Conservation (phyloP, 2,329 filamentous ascomycete species). For the Achaetomium macrosporum region DNA sequence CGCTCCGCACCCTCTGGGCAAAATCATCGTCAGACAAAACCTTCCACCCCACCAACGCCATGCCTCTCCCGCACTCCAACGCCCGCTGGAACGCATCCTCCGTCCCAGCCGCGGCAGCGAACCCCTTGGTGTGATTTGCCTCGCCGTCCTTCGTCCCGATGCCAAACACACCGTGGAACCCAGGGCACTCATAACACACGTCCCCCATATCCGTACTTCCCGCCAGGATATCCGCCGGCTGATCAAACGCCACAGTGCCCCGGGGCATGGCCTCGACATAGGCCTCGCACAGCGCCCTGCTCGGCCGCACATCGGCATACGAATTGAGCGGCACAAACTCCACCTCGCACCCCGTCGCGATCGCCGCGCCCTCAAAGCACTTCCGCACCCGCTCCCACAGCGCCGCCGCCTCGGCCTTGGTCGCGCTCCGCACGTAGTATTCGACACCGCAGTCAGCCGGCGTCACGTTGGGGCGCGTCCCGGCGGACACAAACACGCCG, state of each 20-base stretch:
- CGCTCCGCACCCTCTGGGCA: slow-evolving; percentile 65
- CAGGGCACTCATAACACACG: slow-evolving; percentile 39
- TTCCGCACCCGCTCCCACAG: slow-evolving; percentile 29
- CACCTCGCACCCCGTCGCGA: slow-evolving; percentile 32
- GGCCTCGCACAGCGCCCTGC: slow-evolving; percentile 21
- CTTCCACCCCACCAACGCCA: slow-evolving; percentile 30
- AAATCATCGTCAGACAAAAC: slow-evolving; percentile 66
- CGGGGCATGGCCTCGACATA: slow-evolving; percentile 28
- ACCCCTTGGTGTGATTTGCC: slow-evolving; percentile 39
- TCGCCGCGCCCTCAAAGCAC: slow-evolving; percentile 33
- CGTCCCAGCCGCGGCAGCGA: slow-evolving; percentile 35
- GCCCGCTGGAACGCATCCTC: slow-evolving; percentile 32
- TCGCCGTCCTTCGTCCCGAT: slow-evolving; percentile 32
- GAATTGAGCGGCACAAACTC: slow-evolving; percentile 27
- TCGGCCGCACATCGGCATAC: slow-evolving; percentile 30
- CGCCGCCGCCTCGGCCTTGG: slow-evolving; percentile 30
- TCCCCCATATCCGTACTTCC: slow-evolving; percentile 37
- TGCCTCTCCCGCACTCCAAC: slow-evolving; percentile 30
- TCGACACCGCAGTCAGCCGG: slow-evolving; percentile 34
- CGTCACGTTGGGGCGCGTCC: slow-evolving; percentile 35
- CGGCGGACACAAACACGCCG: slow-evolving; percentile 39
- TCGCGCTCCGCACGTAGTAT: slow-evolving; percentile 40
- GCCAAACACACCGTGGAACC: slow-evolving; percentile 39
- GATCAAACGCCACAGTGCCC: slow-evolving; percentile 28
- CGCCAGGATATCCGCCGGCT: slow-evolving; percentile 28